Evolutionary conservation across 2,329 filamentous ascomycete genomes (phyloP).

Genomic region (Chaetomiaceae sp.): DNA sequence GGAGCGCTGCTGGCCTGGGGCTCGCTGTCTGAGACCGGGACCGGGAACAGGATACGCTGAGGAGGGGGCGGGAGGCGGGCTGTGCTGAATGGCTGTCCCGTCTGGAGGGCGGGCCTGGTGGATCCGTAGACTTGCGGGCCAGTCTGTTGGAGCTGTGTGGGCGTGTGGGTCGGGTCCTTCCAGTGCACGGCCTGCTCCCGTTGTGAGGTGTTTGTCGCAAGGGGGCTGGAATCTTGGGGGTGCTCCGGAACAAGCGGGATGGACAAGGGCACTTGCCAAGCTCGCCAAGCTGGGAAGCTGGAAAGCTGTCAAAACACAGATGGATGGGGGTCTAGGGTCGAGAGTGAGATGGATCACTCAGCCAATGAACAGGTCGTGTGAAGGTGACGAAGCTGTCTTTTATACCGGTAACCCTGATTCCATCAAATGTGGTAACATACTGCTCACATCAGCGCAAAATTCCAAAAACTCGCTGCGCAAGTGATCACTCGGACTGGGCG

Average conservation of each 20-base stretch:
- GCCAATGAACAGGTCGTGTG: not conserved
- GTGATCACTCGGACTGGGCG: no score
- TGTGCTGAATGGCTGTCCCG: not conserved
- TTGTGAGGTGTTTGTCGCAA: no score
- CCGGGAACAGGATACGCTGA: not conserved
- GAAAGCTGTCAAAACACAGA: not conserved
- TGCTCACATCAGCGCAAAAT: not conserved
- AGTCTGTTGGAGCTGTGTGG: no score
- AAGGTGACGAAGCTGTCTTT: not conserved
- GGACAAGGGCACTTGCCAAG: constrained; percentile 3
- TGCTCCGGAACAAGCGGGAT: constrained; percentile 12
- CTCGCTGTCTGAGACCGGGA: constrained; percentile 3
- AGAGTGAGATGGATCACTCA: not conserved
- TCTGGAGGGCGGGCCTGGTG: not conserved
- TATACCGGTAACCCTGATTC: not conserved
- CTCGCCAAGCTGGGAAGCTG: constrained; percentile 6
- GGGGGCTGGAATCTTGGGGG: constrained; percentile 10
- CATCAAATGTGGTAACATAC: not conserved
- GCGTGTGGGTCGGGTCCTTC: constrained; percentile 9
- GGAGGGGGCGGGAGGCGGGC: constrained; percentile 2
- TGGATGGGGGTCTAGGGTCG: no score
- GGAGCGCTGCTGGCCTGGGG: not conserved
- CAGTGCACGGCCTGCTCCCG: not conserved
- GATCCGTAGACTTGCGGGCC: no score
- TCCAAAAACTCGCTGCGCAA: not conserved